Conservation (phyloP, 2,329 filamentous ascomycete genomes). For the Aspergillus puulaauensis region DNA sequence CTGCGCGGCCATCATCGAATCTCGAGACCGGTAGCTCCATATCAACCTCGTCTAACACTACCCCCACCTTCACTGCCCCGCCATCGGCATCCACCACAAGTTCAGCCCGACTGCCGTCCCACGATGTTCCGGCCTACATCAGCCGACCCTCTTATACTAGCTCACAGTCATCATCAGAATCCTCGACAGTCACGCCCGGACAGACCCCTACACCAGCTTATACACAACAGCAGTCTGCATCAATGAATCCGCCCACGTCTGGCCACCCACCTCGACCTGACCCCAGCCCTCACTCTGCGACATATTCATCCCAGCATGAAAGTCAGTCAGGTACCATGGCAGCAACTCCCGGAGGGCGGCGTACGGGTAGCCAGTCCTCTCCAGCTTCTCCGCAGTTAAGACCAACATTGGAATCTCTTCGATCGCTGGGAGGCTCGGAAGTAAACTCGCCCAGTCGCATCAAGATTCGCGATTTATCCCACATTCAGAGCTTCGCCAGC, state of each 20-base stretch:
- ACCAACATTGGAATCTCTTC: constrained; percentile 45
- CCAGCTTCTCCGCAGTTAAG: constrained; percentile 48
- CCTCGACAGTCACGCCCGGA: constrained; percentile 23
- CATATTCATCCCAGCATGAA: constrained; percentile 21
- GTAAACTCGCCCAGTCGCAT: constrained; percentile 60
- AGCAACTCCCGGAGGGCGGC: constrained; percentile 24
- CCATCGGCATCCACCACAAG: constrained; percentile 31
- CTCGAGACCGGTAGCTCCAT: constrained; percentile 29
- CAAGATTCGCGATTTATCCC: constrained; percentile 81
- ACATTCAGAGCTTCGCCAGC: constrained; percentile 84
- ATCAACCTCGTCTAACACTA: constrained; percentile 32
- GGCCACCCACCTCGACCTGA: constrained; percentile 28
- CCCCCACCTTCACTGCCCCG: constrained; percentile 39
- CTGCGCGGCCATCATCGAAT: constrained; percentile 24
- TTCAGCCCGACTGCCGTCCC: constrained; percentile 32
- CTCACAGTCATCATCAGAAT: constrained; percentile 24
- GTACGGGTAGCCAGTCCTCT: constrained; percentile 33
- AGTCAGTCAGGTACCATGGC: constrained; percentile 28
- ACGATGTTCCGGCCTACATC: constrained; percentile 39
- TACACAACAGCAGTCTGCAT: constrained; percentile 32
- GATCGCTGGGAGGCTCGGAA: constrained; percentile 44
- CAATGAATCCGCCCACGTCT: constrained; percentile 51
- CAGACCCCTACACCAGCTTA: constrained; percentile 18
- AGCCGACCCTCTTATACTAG: constrained; percentile 26
- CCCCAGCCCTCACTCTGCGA: constrained; percentile 11